These are phyloP conservation scores for Aspergillus affinis DNA, from an alignment of 495 filamentous ascomycete genomes.

Conservation along the genomic window DNA sequence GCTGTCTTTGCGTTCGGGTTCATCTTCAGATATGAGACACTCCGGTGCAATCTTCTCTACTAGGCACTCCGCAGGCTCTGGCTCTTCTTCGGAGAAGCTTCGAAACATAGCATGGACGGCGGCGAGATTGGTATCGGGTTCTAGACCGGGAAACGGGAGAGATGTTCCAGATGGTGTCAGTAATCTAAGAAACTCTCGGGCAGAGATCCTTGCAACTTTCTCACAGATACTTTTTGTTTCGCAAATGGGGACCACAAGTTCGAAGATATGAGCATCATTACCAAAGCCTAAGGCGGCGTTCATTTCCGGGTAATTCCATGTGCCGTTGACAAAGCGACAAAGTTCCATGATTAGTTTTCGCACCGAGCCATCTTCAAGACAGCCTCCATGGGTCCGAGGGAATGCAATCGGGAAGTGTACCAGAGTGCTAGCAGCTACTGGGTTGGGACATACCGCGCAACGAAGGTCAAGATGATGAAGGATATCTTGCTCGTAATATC, in stretches of 20 bases:
- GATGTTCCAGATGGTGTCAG: neutral
- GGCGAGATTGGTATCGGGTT: neutral
- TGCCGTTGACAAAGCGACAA: slow-evolving; percentile 2
- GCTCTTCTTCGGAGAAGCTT: neutral
- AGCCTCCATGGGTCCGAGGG: neutral
- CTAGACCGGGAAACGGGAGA: neutral
- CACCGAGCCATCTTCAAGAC: neutral
- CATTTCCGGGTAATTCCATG: slow-evolving; percentile 8
- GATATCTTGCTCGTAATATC: slow-evolving; percentile 9
- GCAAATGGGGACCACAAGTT: slow-evolving; percentile 14
- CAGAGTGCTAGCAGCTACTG: slow-evolving; percentile 2
- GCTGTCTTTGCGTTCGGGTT: neutral
- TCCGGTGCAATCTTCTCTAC: neutral
- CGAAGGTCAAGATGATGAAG: slow-evolving; percentile 8
- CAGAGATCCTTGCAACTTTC: neutral
- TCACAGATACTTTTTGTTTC: neutral
- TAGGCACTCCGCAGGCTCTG: neutral
- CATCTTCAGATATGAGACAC: neutral
- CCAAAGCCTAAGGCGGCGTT: neutral
- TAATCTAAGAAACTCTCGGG: neutral
- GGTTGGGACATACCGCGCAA: slow-evolving; percentile 10
- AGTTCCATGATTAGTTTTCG: neutral
- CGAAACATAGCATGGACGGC: neutral
- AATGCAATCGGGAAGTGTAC: neutral
- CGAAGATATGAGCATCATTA: slow-evolving; percentile 13